These are phyloP conservation scores for Mariannaea elegans DNA, from an alignment of 2,329 filamentous ascomycete species.

Conservation along the genomic window DNA sequence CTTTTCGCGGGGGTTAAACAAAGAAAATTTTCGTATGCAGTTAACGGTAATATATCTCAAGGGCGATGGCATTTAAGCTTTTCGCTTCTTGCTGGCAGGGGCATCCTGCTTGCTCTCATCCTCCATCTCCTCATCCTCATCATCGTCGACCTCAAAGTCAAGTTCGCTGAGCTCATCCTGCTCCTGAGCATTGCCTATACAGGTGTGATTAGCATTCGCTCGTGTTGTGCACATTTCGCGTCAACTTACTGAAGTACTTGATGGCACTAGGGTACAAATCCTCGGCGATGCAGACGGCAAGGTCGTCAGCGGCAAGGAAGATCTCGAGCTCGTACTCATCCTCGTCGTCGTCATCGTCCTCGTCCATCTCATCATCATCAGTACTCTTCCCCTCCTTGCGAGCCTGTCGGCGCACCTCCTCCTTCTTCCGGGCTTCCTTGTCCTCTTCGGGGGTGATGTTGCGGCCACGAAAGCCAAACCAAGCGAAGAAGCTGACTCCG, in stretches of 20 bases:
- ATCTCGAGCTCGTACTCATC: conserved; percentile 80
- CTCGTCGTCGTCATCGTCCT: conserved; percentile 69
- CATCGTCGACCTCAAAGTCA: conserved; percentile 71
- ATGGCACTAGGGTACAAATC: conserved; percentile 90
- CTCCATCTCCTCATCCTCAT: conserved; percentile 42
- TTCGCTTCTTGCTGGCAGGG: conserved; percentile 54
- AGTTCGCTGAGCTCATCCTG: conserved; percentile 71
- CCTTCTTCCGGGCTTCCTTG: conserved; percentile 66
- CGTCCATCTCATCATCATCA: conserved; percentile 53
- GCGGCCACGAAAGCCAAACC: conserved; percentile 82
- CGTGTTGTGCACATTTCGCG: neutral
- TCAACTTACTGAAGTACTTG: conserved; percentile 86
- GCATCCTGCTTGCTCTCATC: conserved; percentile 59
- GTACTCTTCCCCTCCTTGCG: conserved; percentile 61
- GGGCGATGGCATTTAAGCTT: conserved; percentile 43
- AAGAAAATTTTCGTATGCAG: conserved; percentile 27
- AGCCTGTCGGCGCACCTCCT: conserved; percentile 64
- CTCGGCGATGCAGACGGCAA: conserved; percentile 83
- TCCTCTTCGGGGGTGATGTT: conserved; percentile 79
- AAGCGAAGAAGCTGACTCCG: conserved; percentile 84
- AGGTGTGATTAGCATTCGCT: conserved; percentile 46
- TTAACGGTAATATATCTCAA: neutral
- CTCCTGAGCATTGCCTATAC: conserved; percentile 66
- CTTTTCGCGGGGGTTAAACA: conserved; percentile 31
- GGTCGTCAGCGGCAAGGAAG: conserved; percentile 85